Evolutionary conservation across 2,329 filamentous ascomycete genomes (phyloP), one percentile per base, ranked within the genome.

Genomic region (Bipolaris cookei): DNA sequence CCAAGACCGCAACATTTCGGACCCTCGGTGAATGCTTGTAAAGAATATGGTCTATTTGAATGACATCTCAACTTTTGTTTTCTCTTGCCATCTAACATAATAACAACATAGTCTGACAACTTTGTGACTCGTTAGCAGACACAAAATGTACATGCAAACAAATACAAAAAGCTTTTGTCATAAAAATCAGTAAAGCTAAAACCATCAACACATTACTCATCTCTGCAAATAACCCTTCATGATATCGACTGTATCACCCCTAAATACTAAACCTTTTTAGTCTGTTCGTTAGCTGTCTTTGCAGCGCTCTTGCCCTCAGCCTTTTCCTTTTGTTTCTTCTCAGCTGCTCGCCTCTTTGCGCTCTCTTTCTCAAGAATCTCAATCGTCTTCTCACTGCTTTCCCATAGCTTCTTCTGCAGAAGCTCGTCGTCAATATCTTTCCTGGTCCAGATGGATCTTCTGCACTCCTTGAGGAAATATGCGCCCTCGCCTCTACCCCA

Each of bases 401-500:
- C 86, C 94, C 94, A 99, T 14, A 99, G 80, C 74, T 88, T 86
- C 83, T 96, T 92, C 56, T 92, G 92, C 28, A 90, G 79, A 18
- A 84, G 84, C 63, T 96, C 92, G 71, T 96, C 90, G 63, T 84
- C 84, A 42, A 97, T 83, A 69, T 97, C 93, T 23, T 79, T 81
- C 51, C 91, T 83, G 23, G 88, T 83, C 74, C 87, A 89, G 61
- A 89, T 85, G 16, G 93, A 83, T 70, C 91, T 86, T 65, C 86
- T 87, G 73, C 94, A 98, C 76, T 98, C 96, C 77, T 97, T 98
- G 73, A 99, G 83, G 53, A 96, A 77, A 71, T 84, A 89, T 0
- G 88, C 89, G 3, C 90, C 91, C 1, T 78, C 72, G 1, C 84
- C 88, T 46, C 88, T 83, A 3, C 84, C 86, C 48, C 92, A 85